phyloP scores from a whole-genome alignment of 2,329 filamentous ascomycete species.

The Didymella lethalis region DNA sequence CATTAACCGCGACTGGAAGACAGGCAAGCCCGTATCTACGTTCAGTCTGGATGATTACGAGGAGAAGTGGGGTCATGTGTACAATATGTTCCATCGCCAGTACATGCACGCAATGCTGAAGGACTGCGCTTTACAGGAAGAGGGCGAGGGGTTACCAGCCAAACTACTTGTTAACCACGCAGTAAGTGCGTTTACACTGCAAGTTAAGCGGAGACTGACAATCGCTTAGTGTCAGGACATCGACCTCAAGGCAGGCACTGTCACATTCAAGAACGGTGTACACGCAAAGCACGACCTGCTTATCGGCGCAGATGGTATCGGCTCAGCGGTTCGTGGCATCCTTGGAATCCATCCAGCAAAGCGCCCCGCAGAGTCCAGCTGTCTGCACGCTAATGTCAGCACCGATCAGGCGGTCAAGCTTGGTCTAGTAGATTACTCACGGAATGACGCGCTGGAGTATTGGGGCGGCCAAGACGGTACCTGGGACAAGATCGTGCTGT shows the following conservation, averaged over 20 bases:
- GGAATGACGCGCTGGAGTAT: conserved; percentile 70
- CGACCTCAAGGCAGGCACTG: conserved; percentile 56
- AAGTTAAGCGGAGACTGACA: background rate
- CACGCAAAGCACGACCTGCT: conserved; percentile 65
- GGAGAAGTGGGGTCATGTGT: conserved; percentile 66
- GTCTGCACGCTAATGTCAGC: conserved; percentile 70
- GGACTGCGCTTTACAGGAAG: conserved; percentile 62
- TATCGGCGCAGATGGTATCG: conserved; percentile 72
- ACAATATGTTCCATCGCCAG: conserved; percentile 75
- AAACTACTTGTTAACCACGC: conserved; percentile 65
- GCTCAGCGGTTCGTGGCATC: conserved; percentile 68
- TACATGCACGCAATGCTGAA: conserved; percentile 74
- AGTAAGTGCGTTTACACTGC: conserved; percentile 12
- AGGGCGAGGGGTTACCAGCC: conserved; percentile 63
- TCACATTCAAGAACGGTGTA: conserved; percentile 56
- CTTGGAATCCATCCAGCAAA: conserved; percentile 70
- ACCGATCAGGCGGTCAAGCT: conserved; percentile 67
- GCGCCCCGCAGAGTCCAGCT: conserved; percentile 66
- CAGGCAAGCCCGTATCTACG: conserved; percentile 69
- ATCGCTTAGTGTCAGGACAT: conserved; percentile 56
- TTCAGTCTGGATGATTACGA: conserved; percentile 72
- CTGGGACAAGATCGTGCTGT: conserved; percentile 74
- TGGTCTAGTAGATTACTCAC: conserved; percentile 69
- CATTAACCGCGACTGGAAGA: conserved; percentile 75
- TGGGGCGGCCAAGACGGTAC: conserved; percentile 72